Base-by-base conservation (phyloP, 2,329 filamentous ascomycete genomes). In the Leptographium lundbergii region DNA sequence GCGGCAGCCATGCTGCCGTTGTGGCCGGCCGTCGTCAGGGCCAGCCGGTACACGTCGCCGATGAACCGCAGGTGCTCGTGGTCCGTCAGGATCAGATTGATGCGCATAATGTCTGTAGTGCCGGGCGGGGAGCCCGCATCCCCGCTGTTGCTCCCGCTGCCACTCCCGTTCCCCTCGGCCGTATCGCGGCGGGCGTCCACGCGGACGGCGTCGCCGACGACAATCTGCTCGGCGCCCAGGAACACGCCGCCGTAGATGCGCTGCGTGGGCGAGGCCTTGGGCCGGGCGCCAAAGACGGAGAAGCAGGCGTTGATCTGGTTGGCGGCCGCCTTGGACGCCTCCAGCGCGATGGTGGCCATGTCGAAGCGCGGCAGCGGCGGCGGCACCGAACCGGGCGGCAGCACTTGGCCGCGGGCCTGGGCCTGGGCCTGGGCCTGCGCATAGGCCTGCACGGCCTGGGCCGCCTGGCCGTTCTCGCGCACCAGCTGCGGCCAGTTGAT, bases 41-140 rank as follows among this genome's bases (percentile, higher is more conserved):
- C 58, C 22, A 66, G 64, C 54, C 63, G 66, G 65, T 68, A 70
- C 14, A 70, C 58, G 57, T 65, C 61, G 42, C 69, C 69, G 32
- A 61, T 57, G 56, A 71, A 68, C n/a, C 64, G 62, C 25, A 70
- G 56, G 34, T 60, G 27, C 27, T 55, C 52, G 17, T 60, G 54
- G 29, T 61, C 56, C 13, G 64, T 60, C 14, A 65, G 57, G 59
- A 72, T 70, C 45, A 66, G 59, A 24, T 59, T 60, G 17, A 72
- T 65, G 53, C 64, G 65, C 67, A 71, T 68, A 36, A 71, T 63
- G 32, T 65, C 62, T 39, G 2, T 36, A 22, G 88, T 81, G 91
- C 22, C 84, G 76, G 7, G 87, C 85, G 2, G 88, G 94, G 29
- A 3, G 48, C 6, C 22, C 13, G 50, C 87, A 84, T 25, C 83